Evolutionary conservation across 1,139 yeast species (phyloP), one percentile per base, ranked within the genome.

Genomic region (Geotrichum histeridarum): DNA sequence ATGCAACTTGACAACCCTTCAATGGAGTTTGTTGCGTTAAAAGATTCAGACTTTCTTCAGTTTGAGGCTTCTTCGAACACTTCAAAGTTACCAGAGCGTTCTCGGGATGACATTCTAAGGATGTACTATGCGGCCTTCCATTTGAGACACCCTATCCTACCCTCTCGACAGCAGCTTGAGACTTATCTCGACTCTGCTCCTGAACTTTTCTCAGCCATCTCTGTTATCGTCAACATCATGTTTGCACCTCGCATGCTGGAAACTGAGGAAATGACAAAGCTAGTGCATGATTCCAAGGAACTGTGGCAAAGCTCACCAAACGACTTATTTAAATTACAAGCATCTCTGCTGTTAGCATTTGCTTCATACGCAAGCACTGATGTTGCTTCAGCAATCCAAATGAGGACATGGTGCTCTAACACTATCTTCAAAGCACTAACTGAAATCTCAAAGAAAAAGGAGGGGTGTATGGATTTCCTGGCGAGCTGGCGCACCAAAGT

Each of bases 381-480:
- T 22, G 48, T 48, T 31, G 11, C 48, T 1, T 43, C 53, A 5
- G 48, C 57, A 7, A 30, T 49, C 7, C 36, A 53, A 14, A 22
- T 54, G 36, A 53, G 57, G 8, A 32, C 44, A 11, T 54, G 57
- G 57, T 46, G 54, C 31, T 54, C 51, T 35, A 42, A 47, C 18
- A n/a, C 46, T 45, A 41, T 48, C 31, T 38, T 32, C 31, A 22
- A 36, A 3, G 47, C 48, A n/a, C 48, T 54, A 1, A 42, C 53
- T 6, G 49, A 39, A 7, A 38, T 27, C 32, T 37, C 41, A 4
- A 22, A 48, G 9, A 41, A 51, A 15, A 38, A 51, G 7, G 54
- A 51, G 1, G 35, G 42, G 12, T 43, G 48, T 18, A 4, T 35
- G 1, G 50, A 51, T 12, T 15, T 45, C 9, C 53, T 55, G 14